Conservation (phyloP, 192 early-diverging fungal species). For the Coemansia sp. region DNA sequence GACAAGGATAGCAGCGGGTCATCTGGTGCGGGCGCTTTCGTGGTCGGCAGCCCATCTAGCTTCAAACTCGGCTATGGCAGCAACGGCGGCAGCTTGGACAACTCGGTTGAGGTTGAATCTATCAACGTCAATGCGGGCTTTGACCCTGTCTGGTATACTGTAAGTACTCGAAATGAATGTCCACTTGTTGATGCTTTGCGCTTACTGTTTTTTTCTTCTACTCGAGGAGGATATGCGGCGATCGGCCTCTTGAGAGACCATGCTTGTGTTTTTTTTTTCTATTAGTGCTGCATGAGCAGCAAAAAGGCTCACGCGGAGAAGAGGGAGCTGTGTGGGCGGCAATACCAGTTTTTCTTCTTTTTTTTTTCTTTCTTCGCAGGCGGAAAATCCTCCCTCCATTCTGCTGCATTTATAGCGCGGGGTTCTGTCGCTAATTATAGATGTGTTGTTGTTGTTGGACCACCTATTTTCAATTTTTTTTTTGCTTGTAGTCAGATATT, state of each 20-base stretch:
- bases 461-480: background rate
- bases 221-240: background rate
- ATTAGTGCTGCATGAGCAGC: too few relatives aligned
- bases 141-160: constrained; percentile 49
- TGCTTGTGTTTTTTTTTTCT: too few relatives aligned
- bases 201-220: background rate
- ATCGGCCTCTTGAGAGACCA: background rate
- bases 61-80: constrained; percentile 43
- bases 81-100: constrained; percentile 14
- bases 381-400: background rate
- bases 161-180: constrained; percentile 30
- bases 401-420: background rate
- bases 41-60: background rate
- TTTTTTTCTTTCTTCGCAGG: background rate
- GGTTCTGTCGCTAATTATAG: background rate
- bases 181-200: background rate
- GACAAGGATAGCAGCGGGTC: background rate
- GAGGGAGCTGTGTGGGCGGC: too few relatives aligned
- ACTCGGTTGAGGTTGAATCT: constrained; percentile 34
- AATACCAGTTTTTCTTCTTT: background rate
- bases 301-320: background rate
- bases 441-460: background rate
- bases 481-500: constrained; percentile 45
- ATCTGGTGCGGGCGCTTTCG: constrained; percentile 28
- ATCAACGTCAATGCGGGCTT: constrained; percentile 39